Evolutionary conservation across 257 asterid species (phyloP), one percentile per base, ranked within the genome.

Genomic region (Solanum neorickii): DNA sequence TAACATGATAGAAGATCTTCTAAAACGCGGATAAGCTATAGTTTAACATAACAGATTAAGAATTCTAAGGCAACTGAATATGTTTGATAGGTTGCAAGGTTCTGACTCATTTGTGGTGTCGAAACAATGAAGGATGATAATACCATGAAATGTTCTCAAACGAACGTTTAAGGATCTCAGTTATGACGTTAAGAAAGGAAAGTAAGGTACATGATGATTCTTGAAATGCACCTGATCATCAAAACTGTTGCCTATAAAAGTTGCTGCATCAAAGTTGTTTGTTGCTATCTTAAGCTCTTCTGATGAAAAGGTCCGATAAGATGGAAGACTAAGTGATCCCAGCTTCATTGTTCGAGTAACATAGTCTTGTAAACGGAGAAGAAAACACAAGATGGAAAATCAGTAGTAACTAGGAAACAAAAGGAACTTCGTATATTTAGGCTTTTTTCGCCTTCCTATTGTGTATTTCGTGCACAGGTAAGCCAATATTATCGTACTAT

Each of bases 281-380:
- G 98, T 94, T 52, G 98, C 99, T 88, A 87, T 91, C 93, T 94
- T 93, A 27, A 96, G 94, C 90, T 96, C 99, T 89, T 93, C 98
- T 23, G 92, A 82, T 23, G 97, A 91, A 86, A 95, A 95, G 47
- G 94, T 92, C 82, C 96, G 89, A 80, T 95, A 95, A 49, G 95
- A 89, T 37, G 98, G 98, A 89, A 96, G 93, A 73, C 98, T 93
- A 20, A 93, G 90, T 46, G 95, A 91, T 77, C 97, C 98, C 68
- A 94, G 85, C 88, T 94, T 96, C 98, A 93, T 93, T 52, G 98
- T 93, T 90, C 90, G 98, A 70, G 97, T 93, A 87, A 94, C 92
- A 87, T 95, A 90, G 84, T 96, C 98, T 96, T 72, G 37, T 15
- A 86, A 13, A 73, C 12, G 69, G 69, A 56, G 56, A 83, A 39